phyloP scores from a whole-genome alignment of 345 rosid genomes.

The Lagerstroemia speciosa region DNA sequence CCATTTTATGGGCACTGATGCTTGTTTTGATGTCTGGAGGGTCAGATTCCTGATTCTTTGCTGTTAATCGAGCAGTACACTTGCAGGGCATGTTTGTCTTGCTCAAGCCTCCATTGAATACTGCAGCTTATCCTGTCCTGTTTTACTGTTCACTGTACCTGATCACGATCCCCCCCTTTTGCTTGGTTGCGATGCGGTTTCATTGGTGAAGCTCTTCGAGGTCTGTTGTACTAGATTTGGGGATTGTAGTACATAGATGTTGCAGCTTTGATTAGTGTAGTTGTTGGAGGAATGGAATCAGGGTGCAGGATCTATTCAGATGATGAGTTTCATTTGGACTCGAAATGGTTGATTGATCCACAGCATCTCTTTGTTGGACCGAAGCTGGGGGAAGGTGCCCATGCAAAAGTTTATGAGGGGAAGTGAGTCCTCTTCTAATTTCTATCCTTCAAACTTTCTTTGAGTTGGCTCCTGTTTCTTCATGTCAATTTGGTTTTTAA shows the following conservation, averaged over 20 bases:
- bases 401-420: constrained; percentile 96
- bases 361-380: constrained; percentile 91
- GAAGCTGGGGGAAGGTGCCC: constrained; percentile 96
- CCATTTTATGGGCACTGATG: neutral
- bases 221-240: neutral
- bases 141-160: neutral
- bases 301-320: constrained; percentile 36
- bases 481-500: neutral
- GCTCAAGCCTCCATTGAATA: neutral
- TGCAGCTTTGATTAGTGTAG: neutral
- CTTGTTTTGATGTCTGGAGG: neutral
- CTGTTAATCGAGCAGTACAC: neutral
- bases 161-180: neutral
- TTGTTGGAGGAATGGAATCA: constrained; percentile 58
- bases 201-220: neutral
- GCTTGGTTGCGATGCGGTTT: neutral
- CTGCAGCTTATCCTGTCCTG: neutral
- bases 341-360: constrained; percentile 85
- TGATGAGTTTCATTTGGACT: constrained; percentile 49
- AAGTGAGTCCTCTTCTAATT: constrained; percentile 46
- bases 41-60: neutral
- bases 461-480: neutral
- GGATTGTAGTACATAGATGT: neutral
- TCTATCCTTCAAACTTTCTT: neutral
- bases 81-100: neutral